Percentiles rank a stretch among this genome's conserved stretches.
phyloP scores from a whole-genome alignment of 2,329 filamentous ascomycete genomes.

The Fusarium pilosicola region DNA sequence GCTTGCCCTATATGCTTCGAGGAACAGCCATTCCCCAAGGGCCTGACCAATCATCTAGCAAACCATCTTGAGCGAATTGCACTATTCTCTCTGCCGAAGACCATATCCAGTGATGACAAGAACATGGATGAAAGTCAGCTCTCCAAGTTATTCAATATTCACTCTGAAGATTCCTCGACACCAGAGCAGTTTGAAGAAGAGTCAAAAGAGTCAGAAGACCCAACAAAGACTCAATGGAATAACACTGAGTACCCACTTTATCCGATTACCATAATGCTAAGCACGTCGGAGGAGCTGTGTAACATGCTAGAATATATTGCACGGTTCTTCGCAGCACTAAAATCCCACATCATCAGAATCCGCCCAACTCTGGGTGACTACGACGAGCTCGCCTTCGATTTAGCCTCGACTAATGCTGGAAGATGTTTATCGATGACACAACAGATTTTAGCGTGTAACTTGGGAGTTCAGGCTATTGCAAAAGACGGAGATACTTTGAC shows the following conservation, averaged over 20 bases:
- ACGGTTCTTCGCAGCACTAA: too few species aligned
- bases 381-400: not conserved
- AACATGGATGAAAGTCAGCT: rapidly evolving
- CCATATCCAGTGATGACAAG: rapidly evolving
- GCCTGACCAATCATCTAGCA: not conserved
- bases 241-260: too few species aligned
- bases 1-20: not conserved
- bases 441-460: rapidly evolving
- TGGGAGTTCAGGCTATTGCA: rapidly evolving
- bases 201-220: too few species aligned
- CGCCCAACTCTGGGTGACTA: rapidly evolving
- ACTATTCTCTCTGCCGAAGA: rapidly evolving
- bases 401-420: rapidly evolving
- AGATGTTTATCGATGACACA: not conserved
- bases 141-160: not conserved
- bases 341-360: too few species aligned
- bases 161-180: rapidly evolving
- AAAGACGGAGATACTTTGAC: not conserved
- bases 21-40: not conserved
- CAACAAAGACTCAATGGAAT: rapidly evolving
- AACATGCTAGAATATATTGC: too few species aligned
- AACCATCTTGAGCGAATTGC: not conserved
- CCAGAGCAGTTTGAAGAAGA: not conserved
- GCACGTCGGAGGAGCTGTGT: too few species aligned
- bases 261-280: too few species aligned